Percentiles rank a stretch among this genome's conserved stretches.
phyloP scores from a whole-genome alignment of 805 yeast species.

The Priceomyces haplophilus region DNA sequence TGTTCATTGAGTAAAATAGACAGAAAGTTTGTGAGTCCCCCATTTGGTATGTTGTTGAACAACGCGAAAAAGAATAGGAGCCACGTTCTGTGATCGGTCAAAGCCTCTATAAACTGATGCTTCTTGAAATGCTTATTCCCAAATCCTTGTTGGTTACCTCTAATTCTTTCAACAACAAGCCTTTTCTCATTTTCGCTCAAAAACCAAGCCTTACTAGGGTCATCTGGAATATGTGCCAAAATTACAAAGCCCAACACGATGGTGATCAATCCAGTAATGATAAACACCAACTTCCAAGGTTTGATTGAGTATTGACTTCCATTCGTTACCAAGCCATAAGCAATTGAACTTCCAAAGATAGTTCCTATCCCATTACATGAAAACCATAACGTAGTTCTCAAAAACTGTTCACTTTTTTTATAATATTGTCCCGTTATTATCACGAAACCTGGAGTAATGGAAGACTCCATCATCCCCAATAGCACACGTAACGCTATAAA shows the following conservation, averaged over 20 bases:
- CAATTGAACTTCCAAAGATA: constrained; percentile 45
- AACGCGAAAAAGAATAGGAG: constrained; percentile 26
- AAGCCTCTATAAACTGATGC: constrained; percentile 36
- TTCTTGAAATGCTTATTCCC: constrained; percentile 37
- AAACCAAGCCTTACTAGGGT: constrained; percentile 37
- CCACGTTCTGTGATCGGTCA: constrained; percentile 37
- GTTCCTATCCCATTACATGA: constrained; percentile 35
- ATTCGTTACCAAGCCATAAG: constrained; percentile 49
- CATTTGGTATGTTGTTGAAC: constrained; percentile 31
- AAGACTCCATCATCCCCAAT: constrained; percentile 38
- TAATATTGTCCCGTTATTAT: constrained; percentile 36
- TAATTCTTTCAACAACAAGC: constrained; percentile 31
- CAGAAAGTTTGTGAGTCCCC: constrained; percentile 36
- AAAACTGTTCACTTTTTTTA: constrained; percentile 31
- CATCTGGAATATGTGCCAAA: constrained; percentile 41
- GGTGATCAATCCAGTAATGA: constrained; percentile 60
- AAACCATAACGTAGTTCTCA: constrained; percentile 36
- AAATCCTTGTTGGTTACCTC: constrained; percentile 40
- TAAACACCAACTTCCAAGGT: constrained; percentile 60
- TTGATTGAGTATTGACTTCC: constrained; percentile 37
- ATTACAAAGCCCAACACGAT: constrained; percentile 48
- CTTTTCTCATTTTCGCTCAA: constrained; percentile 31
- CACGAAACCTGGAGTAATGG: constrained; percentile 41
- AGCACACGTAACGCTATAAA: constrained; percentile 37
- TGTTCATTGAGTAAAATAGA: constrained; percentile 26